Evolutionary conservation across 768 basidiomycete species (phyloP).

Genomic region (Boletus huronensis): DNA sequence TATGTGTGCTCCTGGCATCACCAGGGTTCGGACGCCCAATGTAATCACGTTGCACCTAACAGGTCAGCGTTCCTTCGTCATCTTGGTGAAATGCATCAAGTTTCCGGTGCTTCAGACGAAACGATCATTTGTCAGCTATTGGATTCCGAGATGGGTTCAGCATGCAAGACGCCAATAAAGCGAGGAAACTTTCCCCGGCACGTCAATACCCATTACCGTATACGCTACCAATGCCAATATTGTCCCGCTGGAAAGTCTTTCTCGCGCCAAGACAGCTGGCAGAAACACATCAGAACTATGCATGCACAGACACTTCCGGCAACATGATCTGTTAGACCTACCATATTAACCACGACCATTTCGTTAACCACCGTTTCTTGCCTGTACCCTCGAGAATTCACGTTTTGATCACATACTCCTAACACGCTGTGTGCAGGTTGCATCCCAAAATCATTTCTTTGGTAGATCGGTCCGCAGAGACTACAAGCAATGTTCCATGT

Average conservation of each 20-base stretch:
- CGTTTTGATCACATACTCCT: neutral
- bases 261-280: conserved; percentile 22
- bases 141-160: neutral
- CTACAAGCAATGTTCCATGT: neutral
- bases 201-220: conserved; percentile 14
- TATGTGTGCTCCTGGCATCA: conserved; percentile 17
- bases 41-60: neutral
- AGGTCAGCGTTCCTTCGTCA: conserved; percentile 17
- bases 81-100: conserved; percentile 8
- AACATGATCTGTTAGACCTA: neutral
- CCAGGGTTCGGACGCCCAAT: neutral
- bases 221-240: conserved; percentile 11
- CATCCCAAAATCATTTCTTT: neutral
- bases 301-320: neutral
- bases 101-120: neutral
- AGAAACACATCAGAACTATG: conserved; percentile 8
- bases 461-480: neutral
- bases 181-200: conserved; percentile 19
- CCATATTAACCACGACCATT: neutral
- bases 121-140: conserved; percentile 10
- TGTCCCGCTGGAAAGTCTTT: conserved; percentile 15
- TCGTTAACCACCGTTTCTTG: neutral
- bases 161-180: conserved; percentile 1
- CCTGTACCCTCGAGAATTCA: neutral
- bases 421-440: too few relatives aligned